Conservation (phyloP, 2,329 filamentous ascomycete genomes). For the Aschersonia sp. region DNA sequence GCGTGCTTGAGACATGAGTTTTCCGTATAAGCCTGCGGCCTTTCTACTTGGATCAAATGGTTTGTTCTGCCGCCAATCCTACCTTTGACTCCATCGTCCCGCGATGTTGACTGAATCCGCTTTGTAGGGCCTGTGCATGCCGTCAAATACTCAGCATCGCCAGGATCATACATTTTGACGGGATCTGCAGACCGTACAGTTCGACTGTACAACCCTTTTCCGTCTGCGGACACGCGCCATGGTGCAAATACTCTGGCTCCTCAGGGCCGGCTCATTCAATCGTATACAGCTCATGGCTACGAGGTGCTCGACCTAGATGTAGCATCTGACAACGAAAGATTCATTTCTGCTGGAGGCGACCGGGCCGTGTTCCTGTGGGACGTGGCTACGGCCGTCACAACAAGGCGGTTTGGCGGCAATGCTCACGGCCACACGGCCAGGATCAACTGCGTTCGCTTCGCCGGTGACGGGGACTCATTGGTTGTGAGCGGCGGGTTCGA, state of each 20-base stretch:
- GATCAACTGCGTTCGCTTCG: conserved; percentile 69
- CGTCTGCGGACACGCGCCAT: conserved; percentile 24
- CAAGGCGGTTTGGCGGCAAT: conserved; percentile 55
- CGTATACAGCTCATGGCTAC: conserved; percentile 82
- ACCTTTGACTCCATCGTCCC: not conserved
- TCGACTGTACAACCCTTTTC: conserved; percentile 69
- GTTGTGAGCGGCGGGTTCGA: conserved; percentile 64
- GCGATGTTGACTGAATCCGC: not conserved
- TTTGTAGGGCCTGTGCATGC: conserved; percentile 53
- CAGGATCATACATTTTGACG: conserved; percentile 67
- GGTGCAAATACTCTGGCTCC: conserved; percentile 18
- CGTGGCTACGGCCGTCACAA: conserved; percentile 64
- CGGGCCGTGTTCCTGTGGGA: conserved; percentile 91
- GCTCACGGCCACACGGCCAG: conserved; percentile 51
- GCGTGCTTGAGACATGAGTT: conserved; percentile 20
- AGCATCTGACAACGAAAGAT: conserved; percentile 62
- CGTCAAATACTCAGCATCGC: conserved; percentile 55
- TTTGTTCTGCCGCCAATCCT: conserved; percentile 14
- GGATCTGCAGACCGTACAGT: conserved; percentile 75
- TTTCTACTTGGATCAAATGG: conserved; percentile 45
- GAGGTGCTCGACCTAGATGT: conserved; percentile 74
- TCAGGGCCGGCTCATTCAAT: conserved; percentile 59
- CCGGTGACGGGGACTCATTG: conserved; percentile 58
- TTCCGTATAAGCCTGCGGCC: conserved; percentile 34
- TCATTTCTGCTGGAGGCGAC: conserved; percentile 81